Evolutionary conservation across 352 stramenopile species (phyloP), one percentile per base, ranked within the genome.

Genomic region (Hyaloperonospora arabidopsidis): DNA sequence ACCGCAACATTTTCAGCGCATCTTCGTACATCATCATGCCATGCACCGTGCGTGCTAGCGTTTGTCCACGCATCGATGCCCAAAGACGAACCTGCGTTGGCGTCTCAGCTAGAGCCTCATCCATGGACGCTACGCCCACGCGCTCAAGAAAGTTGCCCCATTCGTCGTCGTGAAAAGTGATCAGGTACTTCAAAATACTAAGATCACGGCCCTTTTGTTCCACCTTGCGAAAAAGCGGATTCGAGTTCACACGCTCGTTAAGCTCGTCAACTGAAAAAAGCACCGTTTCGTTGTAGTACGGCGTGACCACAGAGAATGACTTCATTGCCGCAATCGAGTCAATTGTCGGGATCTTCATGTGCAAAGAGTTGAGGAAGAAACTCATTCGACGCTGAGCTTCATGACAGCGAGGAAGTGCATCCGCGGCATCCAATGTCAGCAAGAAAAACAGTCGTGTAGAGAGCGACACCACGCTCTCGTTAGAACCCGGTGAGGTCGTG

Each of bases 1-100:
- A 95, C 19, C 79, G 80, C 32, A 95, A 61, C 76, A 95, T 92
- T 54, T 89, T 90, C 15, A 95, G 47, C n/a, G 83, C 81, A 40
- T 95, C 85, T 74, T 93, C 83, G 35, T 95, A 90, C 74, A 93
- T 81, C 83, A 93, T 93, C 81, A 95, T 93, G 10, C 85, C 85
- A 45, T 90, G 83, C n/a, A 93, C 83, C 0, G 85, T 93, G 44
- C 85, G 69, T 5, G 80, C 84, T 15, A 95, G 70, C 5, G 85
- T 95, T 45, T 95, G 85, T 40, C 83, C 83, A 45, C 85, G 83
- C 72, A 89, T 90, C 18, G 79, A 91, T 11, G 85, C 85, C 85
- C 85, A 95, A 0, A 93, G 59, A 29, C 82, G 83, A 43, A 95
- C 85, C 56, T 95, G 80, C 4, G 81, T 89, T 6, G 85, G 85